phyloP scores from a whole-genome alignment of 306 rosid species.

The Dalbergia oliveri region DNA sequence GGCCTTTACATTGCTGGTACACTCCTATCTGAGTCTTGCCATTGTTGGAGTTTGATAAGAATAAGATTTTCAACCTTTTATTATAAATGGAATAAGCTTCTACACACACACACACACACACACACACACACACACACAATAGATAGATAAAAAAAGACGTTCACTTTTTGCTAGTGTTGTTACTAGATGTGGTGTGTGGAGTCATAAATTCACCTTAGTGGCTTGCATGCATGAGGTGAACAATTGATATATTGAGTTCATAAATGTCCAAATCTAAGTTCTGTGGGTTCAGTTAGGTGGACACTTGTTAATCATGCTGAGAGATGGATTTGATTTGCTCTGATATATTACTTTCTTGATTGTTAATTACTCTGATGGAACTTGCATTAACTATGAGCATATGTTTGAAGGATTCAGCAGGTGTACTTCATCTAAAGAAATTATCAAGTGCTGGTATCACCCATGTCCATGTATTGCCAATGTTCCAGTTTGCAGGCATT shows the following conservation, averaged over 20 bases:
- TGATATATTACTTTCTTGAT: background rate
- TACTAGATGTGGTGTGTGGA: background rate
- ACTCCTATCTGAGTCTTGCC: constrained; percentile 28
- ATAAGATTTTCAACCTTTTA: constrained; percentile 11
- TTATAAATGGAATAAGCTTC: constrained; percentile 3
- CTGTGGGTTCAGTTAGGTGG: background rate
- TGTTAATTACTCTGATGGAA: constrained; percentile 20
- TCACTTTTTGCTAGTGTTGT: constrained; percentile 25
- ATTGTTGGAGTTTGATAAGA: constrained; percentile 25
- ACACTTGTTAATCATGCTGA: background rate
- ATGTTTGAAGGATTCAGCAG: constrained; percentile 79
- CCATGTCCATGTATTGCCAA: constrained; percentile 88
- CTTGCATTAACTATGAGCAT: constrained; percentile 44
- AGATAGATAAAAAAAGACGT: background rate
- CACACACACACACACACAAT: background rate
- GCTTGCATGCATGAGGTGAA: constrained; percentile 27
- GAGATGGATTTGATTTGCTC: background rate
- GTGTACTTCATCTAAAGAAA: constrained; percentile 81
- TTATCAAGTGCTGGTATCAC: constrained; percentile 86
- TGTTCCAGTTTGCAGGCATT: constrained; percentile 91
- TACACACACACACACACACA: background rate
- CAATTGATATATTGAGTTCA: constrained; percentile 24
- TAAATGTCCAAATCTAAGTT: background rate
- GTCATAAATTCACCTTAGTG: constrained; percentile 14
- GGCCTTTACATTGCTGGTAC: constrained; percentile 84